These are phyloP conservation scores for Boletus barrowsii DNA, from an alignment of 768 basidiomycete genomes.

Conservation along the genomic window DNA sequence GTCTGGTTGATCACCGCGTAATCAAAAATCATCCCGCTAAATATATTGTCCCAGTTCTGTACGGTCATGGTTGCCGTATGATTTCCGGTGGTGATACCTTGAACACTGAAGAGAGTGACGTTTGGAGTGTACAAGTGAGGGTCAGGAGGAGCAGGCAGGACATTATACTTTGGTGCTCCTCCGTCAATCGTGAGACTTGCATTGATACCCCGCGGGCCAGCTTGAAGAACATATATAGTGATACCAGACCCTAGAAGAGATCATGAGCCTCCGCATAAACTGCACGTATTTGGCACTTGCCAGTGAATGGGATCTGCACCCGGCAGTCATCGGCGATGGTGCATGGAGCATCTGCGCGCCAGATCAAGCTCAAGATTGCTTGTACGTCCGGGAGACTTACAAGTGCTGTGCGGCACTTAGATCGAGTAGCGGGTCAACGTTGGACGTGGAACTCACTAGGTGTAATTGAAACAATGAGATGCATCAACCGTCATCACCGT, in stretches of 20 bases:
- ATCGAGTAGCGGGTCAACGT: neutral
- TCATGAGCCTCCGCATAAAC: neutral
- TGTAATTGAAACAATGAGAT: conserved; percentile 14
- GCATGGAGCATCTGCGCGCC: conserved; percentile 10
- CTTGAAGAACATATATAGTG: conserved; percentile 17
- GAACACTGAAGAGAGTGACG: conserved; percentile 13
- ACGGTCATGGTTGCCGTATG: conserved; percentile 14
- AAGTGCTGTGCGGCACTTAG: conserved; percentile 4
- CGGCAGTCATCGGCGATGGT: conserved; percentile 8
- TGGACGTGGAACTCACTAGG: conserved; percentile 9
- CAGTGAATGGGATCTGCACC: conserved; percentile 15
- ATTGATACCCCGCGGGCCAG: conserved; percentile 14
- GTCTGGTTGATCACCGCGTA: conserved; percentile 18
- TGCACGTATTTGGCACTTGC: neutral
- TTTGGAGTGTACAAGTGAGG: conserved; percentile 10
- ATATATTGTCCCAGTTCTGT: conserved; percentile 9
- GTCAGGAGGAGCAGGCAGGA: conserved; percentile 10
- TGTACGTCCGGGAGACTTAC: neutral
- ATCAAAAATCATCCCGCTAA: conserved; percentile 20
- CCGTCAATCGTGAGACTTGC: conserved; percentile 15
- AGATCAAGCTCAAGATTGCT: neutral
- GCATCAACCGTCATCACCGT: conserved; percentile 11
- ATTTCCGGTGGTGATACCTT: conserved; percentile 14
- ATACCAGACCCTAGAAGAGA: conserved; percentile 16
- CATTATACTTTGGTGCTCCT: conserved; percentile 2